These are phyloP conservation scores for Trichoderma citrinoviride DNA, from an alignment of 2,329 filamentous ascomycete species.

Conservation along the genomic window DNA sequence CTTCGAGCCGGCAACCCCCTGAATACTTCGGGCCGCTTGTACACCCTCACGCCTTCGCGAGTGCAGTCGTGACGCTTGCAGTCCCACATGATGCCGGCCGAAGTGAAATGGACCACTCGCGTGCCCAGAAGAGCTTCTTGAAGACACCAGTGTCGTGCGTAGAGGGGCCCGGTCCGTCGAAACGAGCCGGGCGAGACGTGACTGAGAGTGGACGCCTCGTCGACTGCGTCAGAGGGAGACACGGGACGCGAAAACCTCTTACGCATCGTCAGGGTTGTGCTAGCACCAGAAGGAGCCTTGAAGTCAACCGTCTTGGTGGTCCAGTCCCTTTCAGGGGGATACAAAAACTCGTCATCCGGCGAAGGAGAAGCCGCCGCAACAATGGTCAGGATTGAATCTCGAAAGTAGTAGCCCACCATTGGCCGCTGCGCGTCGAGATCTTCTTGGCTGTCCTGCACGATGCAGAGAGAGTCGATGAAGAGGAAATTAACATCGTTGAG, in stretches of 20 bases:
- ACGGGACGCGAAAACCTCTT: background rate
- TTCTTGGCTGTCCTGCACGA: background rate
- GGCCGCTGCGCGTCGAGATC: background rate
- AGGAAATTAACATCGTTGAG: background rate
- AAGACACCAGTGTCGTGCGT: constrained; percentile 9
- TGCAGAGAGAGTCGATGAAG: constrained; percentile 17
- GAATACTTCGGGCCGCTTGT: background rate
- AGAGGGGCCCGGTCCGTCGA: constrained; percentile 7
- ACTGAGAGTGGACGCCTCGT: background rate
- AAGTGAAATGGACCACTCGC: background rate
- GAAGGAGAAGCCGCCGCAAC: background rate
- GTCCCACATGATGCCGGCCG: background rate
- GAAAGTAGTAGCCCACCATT: background rate
- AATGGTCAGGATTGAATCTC: constrained; percentile 9
- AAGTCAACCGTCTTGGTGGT: constrained; percentile 1
- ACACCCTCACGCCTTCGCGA: background rate
- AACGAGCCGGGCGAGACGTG: background rate
- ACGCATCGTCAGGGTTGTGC: background rate
- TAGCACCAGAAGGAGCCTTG: background rate
- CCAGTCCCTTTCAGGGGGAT: constrained; percentile 6
- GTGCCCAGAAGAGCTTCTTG: constrained; percentile 1
- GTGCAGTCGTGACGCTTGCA: background rate
- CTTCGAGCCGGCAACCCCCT: background rate
- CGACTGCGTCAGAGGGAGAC: background rate
- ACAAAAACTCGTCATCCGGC: background rate